Percentiles rank a stretch among this genome's conserved stretches.
Conservation (phyloP, 345 rosid species). For the Angophora floribunda region DNA sequence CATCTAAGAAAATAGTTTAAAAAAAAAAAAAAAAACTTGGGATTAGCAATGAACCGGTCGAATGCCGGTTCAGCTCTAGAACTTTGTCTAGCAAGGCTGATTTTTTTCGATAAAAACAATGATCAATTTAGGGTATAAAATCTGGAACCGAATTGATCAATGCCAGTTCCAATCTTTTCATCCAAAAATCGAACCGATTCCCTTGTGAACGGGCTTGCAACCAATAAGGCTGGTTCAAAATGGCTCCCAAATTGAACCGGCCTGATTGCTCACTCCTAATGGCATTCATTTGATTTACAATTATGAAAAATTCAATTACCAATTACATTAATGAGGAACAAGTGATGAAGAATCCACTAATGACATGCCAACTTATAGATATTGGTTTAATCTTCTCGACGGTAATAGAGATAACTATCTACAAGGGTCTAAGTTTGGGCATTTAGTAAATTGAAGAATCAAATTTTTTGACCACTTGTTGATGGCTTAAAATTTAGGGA, state of each 20-base stretch:
- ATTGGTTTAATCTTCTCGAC: no score
- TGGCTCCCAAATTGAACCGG: rapidly evolving
- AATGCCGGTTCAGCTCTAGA: neutral
- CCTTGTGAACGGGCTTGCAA: neutral
- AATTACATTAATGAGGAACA: neutral
- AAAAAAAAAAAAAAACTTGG: neutral
- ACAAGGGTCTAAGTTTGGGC: neutral
- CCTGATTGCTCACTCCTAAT: neutral
- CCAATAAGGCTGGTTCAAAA: rapidly evolving
- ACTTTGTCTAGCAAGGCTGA: neutral
- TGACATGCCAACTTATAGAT: rapidly evolving
- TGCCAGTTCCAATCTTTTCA: neutral
- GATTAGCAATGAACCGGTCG: neutral
- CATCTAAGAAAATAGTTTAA: no score
- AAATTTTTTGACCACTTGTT: no score
- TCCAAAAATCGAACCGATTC: rapidly evolving
- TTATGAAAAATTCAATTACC: no score
- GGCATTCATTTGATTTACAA: rapidly evolving
- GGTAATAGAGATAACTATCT: neutral
- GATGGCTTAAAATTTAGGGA: no score
- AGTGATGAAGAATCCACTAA: neutral
- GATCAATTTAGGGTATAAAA: no score
- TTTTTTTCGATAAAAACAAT: no score
- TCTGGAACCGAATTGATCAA: rapidly evolving
- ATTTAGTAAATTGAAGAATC: neutral